Evolutionary conservation across 2,329 filamentous ascomycete species (phyloP), one percentile per base, ranked within the genome.

Genomic region (Seiridium unicorne): DNA sequence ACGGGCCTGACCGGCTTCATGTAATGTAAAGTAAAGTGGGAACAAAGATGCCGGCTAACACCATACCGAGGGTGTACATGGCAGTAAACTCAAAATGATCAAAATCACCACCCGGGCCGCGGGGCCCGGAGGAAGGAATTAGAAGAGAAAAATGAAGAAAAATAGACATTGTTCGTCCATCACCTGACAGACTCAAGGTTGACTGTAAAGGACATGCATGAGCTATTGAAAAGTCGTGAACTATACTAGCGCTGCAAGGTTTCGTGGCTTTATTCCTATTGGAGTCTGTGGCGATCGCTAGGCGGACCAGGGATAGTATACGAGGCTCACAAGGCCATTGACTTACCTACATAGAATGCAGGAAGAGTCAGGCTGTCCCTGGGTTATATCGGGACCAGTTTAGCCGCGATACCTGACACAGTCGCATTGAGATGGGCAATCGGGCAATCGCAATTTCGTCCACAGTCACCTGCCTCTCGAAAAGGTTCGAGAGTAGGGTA

Each of bases 181-280:
- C 49, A 53, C 35, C 49, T 53, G 49, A 53, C 49, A 38, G 18
- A n/a, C 49, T 38, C 47, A 49, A 49, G 47, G 47, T 53, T 53
- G 49, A 38, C 38, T n/a, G 49, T 9, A 35, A 53, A 38, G 49
- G 38, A 53, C 32, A 53, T 53, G 49, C 49, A 53, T 35, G 49
- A 26, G 49, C 49, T 53, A 53, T 53, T 35, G 49, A 26, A 38
- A 36, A 38, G 7, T 38, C 11, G 34, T 34, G 31, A 13, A 36
- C 35, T n/a, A 35, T 53, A 53, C 49, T 53, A 53, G 49, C 18
- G 49, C 49, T 32, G 31, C 35, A 10, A 53, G 8, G 48, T 51
- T 51, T 53, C 34, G 32, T 35, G 32, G 49, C 49, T 35, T 7
- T 35, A 34, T 35, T 53, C 34, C 11, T 26, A 26, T 53, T 31